phyloP scores from a whole-genome alignment of 1,284 basidiomycete genomes.

The Dichomitus squalens region DNA sequence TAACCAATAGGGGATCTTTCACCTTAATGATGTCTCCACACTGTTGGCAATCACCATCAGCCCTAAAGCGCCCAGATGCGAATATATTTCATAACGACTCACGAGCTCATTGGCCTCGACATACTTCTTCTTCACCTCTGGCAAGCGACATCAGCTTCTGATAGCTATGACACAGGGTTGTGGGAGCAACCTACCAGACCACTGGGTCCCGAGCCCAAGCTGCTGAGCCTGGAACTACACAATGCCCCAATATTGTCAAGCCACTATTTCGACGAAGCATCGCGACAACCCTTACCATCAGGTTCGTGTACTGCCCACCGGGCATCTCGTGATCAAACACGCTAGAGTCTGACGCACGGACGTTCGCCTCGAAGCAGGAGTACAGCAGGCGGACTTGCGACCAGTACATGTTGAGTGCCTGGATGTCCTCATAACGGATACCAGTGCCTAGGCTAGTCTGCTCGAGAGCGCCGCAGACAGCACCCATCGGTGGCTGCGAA shows the following conservation, averaged over 20 bases:
- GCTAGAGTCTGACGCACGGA: slow-evolving; percentile 94
- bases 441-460: slow-evolving; percentile 95
- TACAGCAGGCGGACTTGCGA: slow-evolving; percentile 96
- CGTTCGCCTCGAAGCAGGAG: slow-evolving; percentile 97
- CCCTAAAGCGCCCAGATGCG: neutral
- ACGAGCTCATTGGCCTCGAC: slow-evolving; percentile 94
- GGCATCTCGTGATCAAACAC: slow-evolving; percentile 99
- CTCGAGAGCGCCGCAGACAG: slow-evolving; percentile 92
- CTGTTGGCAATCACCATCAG: slow-evolving; percentile 38
- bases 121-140: slow-evolving; percentile 98
- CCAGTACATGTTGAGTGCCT: slow-evolving; percentile 98
- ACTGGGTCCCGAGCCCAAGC: slow-evolving; percentile 96
- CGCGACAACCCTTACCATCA: slow-evolving; percentile 63
- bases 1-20: neutral
- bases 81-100: slow-evolving; percentile 33
- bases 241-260: slow-evolving; percentile 8
- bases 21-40: slow-evolving; percentile 98
- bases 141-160: slow-evolving; percentile 20
- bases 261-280: neutral
- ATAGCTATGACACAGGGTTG: slow-evolving; percentile 2
- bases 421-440: slow-evolving; percentile 97
- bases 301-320: slow-evolving; percentile 95
- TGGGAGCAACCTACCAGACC: slow-evolving; percentile 64
- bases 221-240: slow-evolving; percentile 96
- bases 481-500: slow-evolving; percentile 99